Conservation (phyloP, 202 grass and related monocot species). For the Schoenoplectus tabernaemontani region DNA sequence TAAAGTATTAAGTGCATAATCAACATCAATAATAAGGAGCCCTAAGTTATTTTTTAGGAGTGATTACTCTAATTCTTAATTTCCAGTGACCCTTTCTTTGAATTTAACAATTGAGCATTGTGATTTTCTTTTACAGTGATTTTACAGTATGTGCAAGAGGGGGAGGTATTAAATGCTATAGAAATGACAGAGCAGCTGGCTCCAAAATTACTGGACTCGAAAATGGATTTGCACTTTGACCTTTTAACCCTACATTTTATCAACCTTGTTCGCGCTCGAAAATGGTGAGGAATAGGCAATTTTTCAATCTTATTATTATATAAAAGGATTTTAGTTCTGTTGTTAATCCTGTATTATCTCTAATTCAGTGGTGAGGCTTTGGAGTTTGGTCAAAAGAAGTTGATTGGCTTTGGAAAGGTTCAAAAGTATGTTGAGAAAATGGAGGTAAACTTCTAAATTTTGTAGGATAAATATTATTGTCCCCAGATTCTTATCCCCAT, state of each 20-base stretch:
- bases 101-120: conserved; percentile 12
- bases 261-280: conserved; percentile 60
- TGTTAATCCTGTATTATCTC: conserved; percentile 25
- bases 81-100: background rate
- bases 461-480: background rate
- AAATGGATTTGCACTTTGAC: conserved; percentile 92
- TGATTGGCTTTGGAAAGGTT: conserved; percentile 60
- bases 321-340: conserved; percentile 17
- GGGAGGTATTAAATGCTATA: conserved; percentile 78
- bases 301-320: conserved; percentile 20
- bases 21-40: background rate
- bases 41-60: background rate
- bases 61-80: background rate
- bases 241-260: conserved; percentile 94
- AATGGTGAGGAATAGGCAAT: conserved; percentile 42
- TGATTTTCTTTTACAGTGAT: conserved; percentile 52
- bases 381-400: conserved; percentile 83
- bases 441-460: conserved; percentile 46
- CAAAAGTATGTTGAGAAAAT: conserved; percentile 81
- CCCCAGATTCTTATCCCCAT: no score
- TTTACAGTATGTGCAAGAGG: conserved; percentile 64
- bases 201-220: conserved; percentile 63
- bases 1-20: background rate
- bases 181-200: conserved; percentile 82
- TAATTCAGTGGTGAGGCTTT: conserved; percentile 77